A percentile compares a stretch with the other conserved stretches of the same genome.
phyloP scores from a whole-genome alignment of 2,329 filamentous ascomycete genomes.

The Fonsecaea nubica region DNA sequence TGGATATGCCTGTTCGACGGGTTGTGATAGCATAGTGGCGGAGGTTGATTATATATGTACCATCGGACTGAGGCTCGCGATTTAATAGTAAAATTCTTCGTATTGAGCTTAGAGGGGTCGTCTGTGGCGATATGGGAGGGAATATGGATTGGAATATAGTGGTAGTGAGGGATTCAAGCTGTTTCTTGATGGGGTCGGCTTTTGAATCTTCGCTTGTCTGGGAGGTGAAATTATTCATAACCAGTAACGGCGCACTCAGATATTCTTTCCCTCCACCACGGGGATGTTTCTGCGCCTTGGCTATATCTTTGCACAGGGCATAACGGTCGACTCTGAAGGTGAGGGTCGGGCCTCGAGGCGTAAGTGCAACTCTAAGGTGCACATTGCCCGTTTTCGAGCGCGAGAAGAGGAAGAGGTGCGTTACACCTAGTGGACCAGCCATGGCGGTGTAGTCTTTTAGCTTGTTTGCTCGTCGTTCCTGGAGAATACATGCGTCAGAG shows the following conservation, averaged over 20 bases:
- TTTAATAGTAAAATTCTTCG: constrained; percentile 89
- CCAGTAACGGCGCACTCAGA: constrained; percentile 82
- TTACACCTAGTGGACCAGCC: constrained; percentile 91
- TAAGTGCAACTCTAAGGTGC: constrained; percentile 84
- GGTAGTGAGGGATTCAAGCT: constrained; percentile 89
- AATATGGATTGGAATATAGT: constrained; percentile 97
- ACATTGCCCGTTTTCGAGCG: constrained; percentile 88
- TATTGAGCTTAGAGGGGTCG: constrained; percentile 88
- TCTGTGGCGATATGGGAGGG: constrained; percentile 91
- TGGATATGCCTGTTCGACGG: constrained; percentile 81
- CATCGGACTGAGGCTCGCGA: constrained; percentile 69
- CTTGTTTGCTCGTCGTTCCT: constrained; percentile 84
- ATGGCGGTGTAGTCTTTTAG: constrained; percentile 93
- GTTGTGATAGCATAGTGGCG: constrained; percentile 96
- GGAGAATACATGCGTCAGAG: constrained; percentile 11
- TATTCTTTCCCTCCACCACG: constrained; percentile 84
- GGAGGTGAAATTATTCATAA: constrained; percentile 96
- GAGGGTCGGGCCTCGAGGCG: constrained; percentile 88
- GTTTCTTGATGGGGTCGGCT: constrained; percentile 80
- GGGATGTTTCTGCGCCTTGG: constrained; percentile 81
- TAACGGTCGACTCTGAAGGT: constrained; percentile 96
- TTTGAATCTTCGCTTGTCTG: constrained; percentile 62
- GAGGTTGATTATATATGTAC: constrained; percentile 81
- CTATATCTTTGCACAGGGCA: constrained; percentile 88
- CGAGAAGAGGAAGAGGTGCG: constrained; percentile 91